These are phyloP conservation scores for Eucalyptus grandis DNA, from an alignment of 345 rosid genomes.

Conservation along the genomic window DNA sequence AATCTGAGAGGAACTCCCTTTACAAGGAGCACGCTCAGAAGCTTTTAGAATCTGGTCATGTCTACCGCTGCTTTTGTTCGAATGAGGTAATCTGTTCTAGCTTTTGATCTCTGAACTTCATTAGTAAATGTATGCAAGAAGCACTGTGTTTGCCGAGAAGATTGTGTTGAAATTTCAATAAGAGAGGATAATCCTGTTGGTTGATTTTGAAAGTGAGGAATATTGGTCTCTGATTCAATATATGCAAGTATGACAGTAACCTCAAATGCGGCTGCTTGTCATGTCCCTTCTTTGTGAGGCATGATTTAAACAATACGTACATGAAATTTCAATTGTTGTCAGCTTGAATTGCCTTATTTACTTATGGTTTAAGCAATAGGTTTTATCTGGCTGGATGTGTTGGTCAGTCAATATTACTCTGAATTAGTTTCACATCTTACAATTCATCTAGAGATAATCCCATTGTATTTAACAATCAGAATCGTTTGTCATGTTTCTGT, in stretches of 20 bases:
- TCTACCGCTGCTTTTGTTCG: constrained; percentile 86
- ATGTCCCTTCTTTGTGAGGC: not conserved
- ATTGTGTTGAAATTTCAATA: not conserved
- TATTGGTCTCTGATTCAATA: not conserved
- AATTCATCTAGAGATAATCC: not conserved
- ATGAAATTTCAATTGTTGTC: not conserved
- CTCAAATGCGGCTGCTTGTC: not conserved
- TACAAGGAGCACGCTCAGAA: constrained; percentile 68
- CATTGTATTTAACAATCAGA: not conserved
- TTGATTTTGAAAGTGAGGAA: not conserved
- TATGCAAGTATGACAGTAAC: not conserved
- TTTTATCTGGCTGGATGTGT: not conserved
- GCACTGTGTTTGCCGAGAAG: not conserved
- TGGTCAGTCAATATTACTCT: not conserved
- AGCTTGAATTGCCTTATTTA: not conserved
- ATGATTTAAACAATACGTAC: not conserved
- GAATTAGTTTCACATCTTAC: not conserved
- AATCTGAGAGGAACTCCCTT: constrained; percentile 81
- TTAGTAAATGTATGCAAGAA: not conserved
- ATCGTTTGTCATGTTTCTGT: not conserved
- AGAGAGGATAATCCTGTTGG: not conserved
- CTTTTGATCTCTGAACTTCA: not conserved
- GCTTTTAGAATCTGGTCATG: constrained; percentile 81
- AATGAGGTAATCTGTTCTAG: constrained; percentile 37
- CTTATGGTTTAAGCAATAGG: not conserved